Percentiles rank a stretch among this genome's conserved stretches.
These are phyloP conservation scores for Ballota nigra DNA, from an alignment of 257 asterid species.

Conservation along the genomic window DNA sequence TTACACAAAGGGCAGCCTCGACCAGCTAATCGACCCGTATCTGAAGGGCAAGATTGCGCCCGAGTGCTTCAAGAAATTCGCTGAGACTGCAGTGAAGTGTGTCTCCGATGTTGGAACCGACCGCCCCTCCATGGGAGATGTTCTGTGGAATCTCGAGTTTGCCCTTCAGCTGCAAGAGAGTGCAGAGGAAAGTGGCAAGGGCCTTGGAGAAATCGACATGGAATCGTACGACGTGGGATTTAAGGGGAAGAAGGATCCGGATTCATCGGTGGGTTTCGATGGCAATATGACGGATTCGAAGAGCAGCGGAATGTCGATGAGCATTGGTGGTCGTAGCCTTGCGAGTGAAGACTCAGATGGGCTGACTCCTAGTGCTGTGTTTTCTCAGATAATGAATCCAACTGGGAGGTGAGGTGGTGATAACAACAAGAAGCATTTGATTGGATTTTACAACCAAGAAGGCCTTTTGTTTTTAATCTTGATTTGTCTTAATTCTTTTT, in stretches of 20 bases:
- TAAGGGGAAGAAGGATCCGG: constrained; percentile 59
- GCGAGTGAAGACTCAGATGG: constrained; percentile 92
- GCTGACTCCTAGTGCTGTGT: constrained; percentile 83
- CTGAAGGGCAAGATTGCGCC: constrained; percentile 91
- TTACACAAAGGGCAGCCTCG: constrained; percentile 70
- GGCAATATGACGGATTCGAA: constrained; percentile 62
- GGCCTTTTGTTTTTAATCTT: not conserved
- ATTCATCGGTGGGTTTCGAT: constrained; percentile 53
- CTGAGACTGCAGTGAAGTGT: constrained; percentile 89
- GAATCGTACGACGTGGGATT: constrained; percentile 41
- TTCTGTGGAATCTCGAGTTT: constrained; percentile 89
- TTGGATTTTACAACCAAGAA: constrained; percentile 5
- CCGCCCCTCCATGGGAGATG: constrained; percentile 93
- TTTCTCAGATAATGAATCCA: constrained; percentile 95
- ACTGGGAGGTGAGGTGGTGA: constrained; percentile 55
- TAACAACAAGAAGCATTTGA: not conserved
- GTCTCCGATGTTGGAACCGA: constrained; percentile 77
- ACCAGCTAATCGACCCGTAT: constrained; percentile 71
- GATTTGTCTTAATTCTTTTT: not conserved
- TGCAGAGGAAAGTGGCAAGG: constrained; percentile 80
- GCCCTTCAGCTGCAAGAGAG: constrained; percentile 93
- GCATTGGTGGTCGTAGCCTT: constrained; percentile 88
- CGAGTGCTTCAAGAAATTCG: constrained; percentile 78
- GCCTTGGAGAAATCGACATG: constrained; percentile 35
- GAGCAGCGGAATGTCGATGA: constrained; percentile 83